Base-by-base conservation (phyloP, 148 eudicot species). In the Nyssa sinensis region DNA sequence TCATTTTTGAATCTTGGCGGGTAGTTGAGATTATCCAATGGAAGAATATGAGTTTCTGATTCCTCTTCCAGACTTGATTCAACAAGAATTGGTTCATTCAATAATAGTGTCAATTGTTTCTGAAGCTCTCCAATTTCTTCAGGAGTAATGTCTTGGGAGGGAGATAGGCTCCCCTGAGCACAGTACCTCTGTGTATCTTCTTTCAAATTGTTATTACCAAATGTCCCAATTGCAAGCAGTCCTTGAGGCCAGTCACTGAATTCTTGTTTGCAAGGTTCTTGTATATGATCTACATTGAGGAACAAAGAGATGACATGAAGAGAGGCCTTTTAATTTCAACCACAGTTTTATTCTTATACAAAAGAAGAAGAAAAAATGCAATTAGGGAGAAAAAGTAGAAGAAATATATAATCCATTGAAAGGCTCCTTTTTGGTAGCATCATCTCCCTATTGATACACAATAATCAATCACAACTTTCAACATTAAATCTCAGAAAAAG, bases 191-290 rank as follows among this genome's bases (percentile, higher is more conserved):
- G 77, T 1, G 72, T 57, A 4, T 81, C 79, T 21, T 73, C 75
- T 66, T 71, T 88, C 41, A 75, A 12, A 7, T 68, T 67, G 53
- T 74, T 83, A 70, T 74, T 81, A 35, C 93, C 91, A 31, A 93
- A 86, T 51, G 96, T 93, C 16, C 98, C 98, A 17, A 93, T 91
- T 41, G 94, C 80, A 23, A 93, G 88, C 19, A 93, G 41, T 35
- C 81, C 91, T 25, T 85, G 66, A 71, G 98, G 96, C 98, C 98
- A 93, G 61, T 93, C 96, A 73, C 86, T 85, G 81, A 86, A 81
- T 66, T 93, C 94, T 68, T 89, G 94, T 53, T 82, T 84, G 33
- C 64, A 44, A 57, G 77, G 55, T 73, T 73, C 88, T 62, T 76
- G 80, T 5, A 30, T 57, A 62, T 81, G 77, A 80, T 74, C 88